Base-by-base conservation (phyloP, 2,329 filamentous ascomycete species). In the Cadophora gregata region DNA sequence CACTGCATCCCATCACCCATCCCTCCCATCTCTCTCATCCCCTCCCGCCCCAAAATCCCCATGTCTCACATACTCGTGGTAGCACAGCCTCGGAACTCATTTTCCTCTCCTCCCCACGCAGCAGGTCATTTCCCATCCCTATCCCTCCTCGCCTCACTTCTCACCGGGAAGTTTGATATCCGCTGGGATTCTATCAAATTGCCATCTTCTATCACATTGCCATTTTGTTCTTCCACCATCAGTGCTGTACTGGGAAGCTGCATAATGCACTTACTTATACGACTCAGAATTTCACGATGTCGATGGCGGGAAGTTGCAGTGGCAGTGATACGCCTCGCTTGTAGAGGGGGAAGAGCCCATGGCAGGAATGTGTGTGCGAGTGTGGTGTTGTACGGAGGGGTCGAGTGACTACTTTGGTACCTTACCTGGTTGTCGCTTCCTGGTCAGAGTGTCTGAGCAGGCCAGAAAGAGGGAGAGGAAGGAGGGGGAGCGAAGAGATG, bases 191-290 rank as follows among this genome's bases (percentile, higher is more conserved):
- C n/a, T 27, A 53, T 53, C 50, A 53, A 25, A 53, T 19, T 53
- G 12, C 50, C 25, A 53, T 53, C 50, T 19, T 51, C n/a, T 27
- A 53, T 53, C 50, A 53, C 50, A 53, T 19, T 53, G 12, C 50
- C 25, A 53, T 53, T 27, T 19, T 51, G 12, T 45, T 45, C 38
- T 45, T 45, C 38, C 38, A 14, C n/a, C n/a, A n/a, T n/a, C n/a
- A n/a, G n/a, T n/a, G n/a, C n/a, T 27, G 50, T 16, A 53, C 29
- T 19, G 25, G 50, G 16, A 31, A n/a, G 12, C 4, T 53, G 50
- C 50, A 53, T 53, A 31, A 53, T 53, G 19, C 48, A 51, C 24
- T 27, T 51, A 25, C 4, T 16, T n/a, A n/a, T n/a, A 14, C 1
- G 24, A 16, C 12, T 53, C 9, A 19, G 24, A 29, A n/a, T 27